phyloP scores from a whole-genome alignment of 352 stramenopile genomes.

The Phytophthora sojae region DNA sequence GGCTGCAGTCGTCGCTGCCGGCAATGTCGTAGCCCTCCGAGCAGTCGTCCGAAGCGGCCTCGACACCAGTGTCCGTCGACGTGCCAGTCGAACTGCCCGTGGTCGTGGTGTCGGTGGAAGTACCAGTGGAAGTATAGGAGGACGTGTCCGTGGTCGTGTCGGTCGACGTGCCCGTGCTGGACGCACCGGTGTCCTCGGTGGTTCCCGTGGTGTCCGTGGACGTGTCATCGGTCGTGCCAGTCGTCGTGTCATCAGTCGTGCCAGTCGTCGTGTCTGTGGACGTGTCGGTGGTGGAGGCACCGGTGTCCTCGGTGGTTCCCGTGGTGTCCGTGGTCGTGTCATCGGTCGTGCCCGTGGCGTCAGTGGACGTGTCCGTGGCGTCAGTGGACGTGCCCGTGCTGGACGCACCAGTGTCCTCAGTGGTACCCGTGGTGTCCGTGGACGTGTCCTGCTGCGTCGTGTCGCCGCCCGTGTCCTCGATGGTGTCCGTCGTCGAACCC shows the following conservation, averaged over 20 bases:
- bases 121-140: neutral
- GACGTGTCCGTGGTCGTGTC: neutral
- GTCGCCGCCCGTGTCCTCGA: conserved; percentile 4
- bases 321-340: neutral
- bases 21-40: conserved; percentile 39
- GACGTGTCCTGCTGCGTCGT: conserved; percentile 2
- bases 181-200: neutral
- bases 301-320: neutral
- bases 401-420: neutral
- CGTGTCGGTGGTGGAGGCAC: neutral
- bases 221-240: conserved; percentile 1
- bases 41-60: conserved; percentile 31
- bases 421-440: neutral
- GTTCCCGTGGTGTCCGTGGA: conserved; percentile 7
- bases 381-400: conserved; percentile 9
- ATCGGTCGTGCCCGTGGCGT: conserved; percentile 19
- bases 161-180: neutral
- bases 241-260: neutral
- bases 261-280: conserved; percentile 1
- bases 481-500: conserved; percentile 23
- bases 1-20: conserved; percentile 37
- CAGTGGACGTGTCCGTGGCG: conserved; percentile 11
- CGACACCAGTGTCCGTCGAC: conserved; percentile 26
- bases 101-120: neutral
- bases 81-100: conserved; percentile 1